phyloP scores from a whole-genome alignment of 805 yeast genomes.

The Priceomyces carsonii region DNA sequence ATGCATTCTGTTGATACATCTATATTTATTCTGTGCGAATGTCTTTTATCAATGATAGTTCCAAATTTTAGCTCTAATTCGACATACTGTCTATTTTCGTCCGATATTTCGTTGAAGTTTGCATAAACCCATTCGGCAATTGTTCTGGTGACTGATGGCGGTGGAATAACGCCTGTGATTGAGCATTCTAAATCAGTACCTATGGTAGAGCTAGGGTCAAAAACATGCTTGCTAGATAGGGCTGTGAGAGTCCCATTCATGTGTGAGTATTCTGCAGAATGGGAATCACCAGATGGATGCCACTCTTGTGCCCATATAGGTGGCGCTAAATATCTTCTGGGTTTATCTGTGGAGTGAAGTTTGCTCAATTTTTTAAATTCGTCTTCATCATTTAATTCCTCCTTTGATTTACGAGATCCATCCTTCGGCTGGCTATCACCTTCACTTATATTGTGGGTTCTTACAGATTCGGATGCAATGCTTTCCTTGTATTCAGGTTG shows the following conservation, averaged over 20 bases:
- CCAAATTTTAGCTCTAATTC: constrained; percentile 81
- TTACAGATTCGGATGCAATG: no score
- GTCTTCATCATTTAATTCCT: constrained; percentile 17
- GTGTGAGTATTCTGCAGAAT: constrained; percentile 3
- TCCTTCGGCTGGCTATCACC: no score
- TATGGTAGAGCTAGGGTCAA: constrained; percentile 29
- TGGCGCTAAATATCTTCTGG: constrained; percentile 59
- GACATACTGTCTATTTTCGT: constrained; percentile 51
- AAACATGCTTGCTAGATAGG: constrained; percentile 27
- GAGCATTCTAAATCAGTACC: constrained; percentile 48
- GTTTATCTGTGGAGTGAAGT: constrained; percentile 41
- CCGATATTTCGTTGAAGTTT: constrained; percentile 63
- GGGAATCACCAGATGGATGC: constrained; percentile 44
- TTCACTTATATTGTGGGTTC: no score
- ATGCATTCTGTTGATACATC: constrained; percentile 72
- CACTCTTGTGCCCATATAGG: constrained; percentile 88
- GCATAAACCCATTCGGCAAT: constrained; percentile 91
- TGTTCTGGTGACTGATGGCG: constrained; percentile 77
- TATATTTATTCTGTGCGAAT: constrained; percentile 61
- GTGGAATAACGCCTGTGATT: constrained; percentile 73
- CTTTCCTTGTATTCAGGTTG: no score
- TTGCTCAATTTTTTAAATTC: constrained; percentile 27
- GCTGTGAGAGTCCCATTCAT: constrained; percentile 4
- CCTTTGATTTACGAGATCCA: no score
- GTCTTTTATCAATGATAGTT: constrained; percentile 60